Evolutionary conservation across 169 alveolate species (phyloP).

Genomic region (Plasmodium falciparum): DNA sequence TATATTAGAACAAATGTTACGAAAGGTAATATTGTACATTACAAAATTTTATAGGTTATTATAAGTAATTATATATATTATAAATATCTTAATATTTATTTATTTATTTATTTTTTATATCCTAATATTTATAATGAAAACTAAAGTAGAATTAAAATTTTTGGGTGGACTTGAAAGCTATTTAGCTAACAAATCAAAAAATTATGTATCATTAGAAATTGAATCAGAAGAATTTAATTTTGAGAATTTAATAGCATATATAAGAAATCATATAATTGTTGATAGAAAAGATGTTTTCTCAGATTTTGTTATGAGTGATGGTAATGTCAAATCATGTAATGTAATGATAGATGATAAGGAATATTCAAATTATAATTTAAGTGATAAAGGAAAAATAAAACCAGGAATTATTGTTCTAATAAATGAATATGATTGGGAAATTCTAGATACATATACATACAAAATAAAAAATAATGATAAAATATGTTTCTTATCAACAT

Average conservation of each 20-base stretch:
- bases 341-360: constrained; percentile 71
- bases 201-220: constrained; percentile 58
- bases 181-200: constrained; percentile 58
- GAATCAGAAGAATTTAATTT: constrained; percentile 68
- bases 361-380: constrained; percentile 64
- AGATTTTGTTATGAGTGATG: constrained; percentile 50
- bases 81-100: background rate
- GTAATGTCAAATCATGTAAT: constrained; percentile 30
- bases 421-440: constrained; percentile 96
- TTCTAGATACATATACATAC: constrained; percentile 90
- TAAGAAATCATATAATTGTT: constrained; percentile 80
- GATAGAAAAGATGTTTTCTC: constrained; percentile 82
- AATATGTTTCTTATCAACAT: constrained; percentile 94
- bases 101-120: background rate
- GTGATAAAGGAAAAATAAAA: constrained; percentile 78
- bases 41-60: too few relatives aligned
- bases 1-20: too few relatives aligned
- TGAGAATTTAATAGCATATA: constrained; percentile 80
- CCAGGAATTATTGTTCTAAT: constrained; percentile 96
- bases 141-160: constrained; percentile 73
- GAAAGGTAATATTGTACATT: too few relatives aligned
- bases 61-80: background rate
- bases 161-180: constrained; percentile 76
- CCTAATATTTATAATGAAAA: constrained; percentile 20
- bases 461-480: constrained; percentile 86